These are phyloP conservation scores for Phylloboletellus chloephorus DNA, from an alignment of 1,284 basidiomycete genomes.

Conservation along the genomic window DNA sequence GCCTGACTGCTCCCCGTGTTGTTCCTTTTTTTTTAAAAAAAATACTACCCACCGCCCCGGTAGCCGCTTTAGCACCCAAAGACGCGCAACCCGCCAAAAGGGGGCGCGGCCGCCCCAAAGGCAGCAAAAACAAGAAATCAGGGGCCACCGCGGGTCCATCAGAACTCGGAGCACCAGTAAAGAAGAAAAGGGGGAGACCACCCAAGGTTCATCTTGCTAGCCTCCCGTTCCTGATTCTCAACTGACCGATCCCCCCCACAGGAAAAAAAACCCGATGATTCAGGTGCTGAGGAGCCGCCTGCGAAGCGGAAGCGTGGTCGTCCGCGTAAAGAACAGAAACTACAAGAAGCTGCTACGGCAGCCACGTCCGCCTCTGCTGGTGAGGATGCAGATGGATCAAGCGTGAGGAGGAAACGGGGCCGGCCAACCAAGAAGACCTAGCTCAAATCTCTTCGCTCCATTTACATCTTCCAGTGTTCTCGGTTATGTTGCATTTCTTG, in stretches of 20 bases:
- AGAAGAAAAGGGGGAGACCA: constrained; percentile 68
- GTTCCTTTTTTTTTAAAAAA: constrained; percentile 22
- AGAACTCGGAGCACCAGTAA: constrained; percentile 34
- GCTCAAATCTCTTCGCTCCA: constrained; percentile 4
- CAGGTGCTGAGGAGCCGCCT: constrained; percentile 43
- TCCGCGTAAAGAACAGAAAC: constrained; percentile 61
- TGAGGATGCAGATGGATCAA: constrained; percentile 40
- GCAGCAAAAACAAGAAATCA: constrained; percentile 76
- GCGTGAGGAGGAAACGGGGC: constrained; percentile 62
- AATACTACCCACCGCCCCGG: constrained; percentile 15
- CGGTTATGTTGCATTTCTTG: constrained; percentile 26
- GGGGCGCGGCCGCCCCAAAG: constrained; percentile 72
- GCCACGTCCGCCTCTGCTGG: constrained; percentile 36
- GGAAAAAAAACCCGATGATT: constrained; percentile 51
- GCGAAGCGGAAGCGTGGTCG: constrained; percentile 66
- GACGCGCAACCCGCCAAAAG: constrained; percentile 49
- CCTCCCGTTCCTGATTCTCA: constrained; percentile 27
- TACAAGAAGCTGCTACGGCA: constrained; percentile 29
- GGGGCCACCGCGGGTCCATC: constrained; percentile 37
- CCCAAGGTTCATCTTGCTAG: constrained; percentile 53
- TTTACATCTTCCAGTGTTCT: constrained; percentile 14
- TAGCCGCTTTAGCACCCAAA: constrained; percentile 22
- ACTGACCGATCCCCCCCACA: constrained; percentile 29
- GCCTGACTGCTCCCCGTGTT: constrained; percentile 7
- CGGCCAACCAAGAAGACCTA: constrained; percentile 62